Evolutionary conservation across 1,284 basidiomycete species (phyloP), one percentile per base, ranked within the genome.

Genomic region (Fistulinella cinereoalba): DNA sequence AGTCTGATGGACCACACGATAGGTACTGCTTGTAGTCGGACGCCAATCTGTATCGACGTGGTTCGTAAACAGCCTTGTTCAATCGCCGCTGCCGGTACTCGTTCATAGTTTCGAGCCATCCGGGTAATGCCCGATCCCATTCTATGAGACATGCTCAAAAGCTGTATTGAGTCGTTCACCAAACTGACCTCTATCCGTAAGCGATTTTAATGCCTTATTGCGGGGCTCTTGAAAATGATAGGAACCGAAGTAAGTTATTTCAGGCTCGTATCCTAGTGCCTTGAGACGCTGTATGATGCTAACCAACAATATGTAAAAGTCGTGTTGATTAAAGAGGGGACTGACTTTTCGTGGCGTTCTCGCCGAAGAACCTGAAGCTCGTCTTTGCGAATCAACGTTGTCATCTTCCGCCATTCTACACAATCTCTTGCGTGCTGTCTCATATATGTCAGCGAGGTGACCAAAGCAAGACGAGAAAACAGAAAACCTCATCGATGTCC

Each of bases 281-380:
- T 25, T 40, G 8, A 54, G 41, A 23, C 41, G 54, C 16, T 44
- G 21, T 8, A 56, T 23, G 15, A 54, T 46, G 16, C 53, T 56
- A 28, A 7, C 27, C 11, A 15, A 11, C 12, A 18, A 16, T 33
- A 15, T 18, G 27, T 36, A n/a, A 45, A 23, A 15, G 5, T 1
- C 2, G 7, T 6, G 15, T n/a, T 3, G 12, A n/a, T 24, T 1
- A 16, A 41, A 15, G 15, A 24, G 12, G 3, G 25, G 8, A 8
- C 40, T 7, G 5, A 56, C 54, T 32, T 33, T 13, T 11, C 7
- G 10, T 27, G 4, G 24, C 52, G 41, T 21, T 55, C 48, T 16
- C 10, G 16, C 9, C 23, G 34, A 40, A 19, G 8, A 1, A 10
- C 11, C 19, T n/a, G 22, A 12, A 46, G n/a, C 23, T 47, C 40